Base-by-base conservation (phyloP, 2,329 filamentous ascomycete genomes). In the Dactylellina sp. region DNA sequence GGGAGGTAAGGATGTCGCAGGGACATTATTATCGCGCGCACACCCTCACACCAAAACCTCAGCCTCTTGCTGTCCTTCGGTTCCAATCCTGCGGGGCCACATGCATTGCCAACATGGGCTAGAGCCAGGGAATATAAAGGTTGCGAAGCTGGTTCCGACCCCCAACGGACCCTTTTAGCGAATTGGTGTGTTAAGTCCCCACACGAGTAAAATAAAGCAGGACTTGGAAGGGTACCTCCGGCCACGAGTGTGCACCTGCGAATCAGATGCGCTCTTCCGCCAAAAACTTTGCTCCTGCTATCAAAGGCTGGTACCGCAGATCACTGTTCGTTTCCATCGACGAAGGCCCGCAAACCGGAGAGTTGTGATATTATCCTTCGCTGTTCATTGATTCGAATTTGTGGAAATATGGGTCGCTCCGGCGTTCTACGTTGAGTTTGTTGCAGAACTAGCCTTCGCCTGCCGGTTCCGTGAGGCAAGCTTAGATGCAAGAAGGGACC, bases 381-480 rank as follows among this genome's bases (percentile, higher is more conserved):
- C n/a, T 16, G 4, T 40, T 6, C 5, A 32, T 5, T 5, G 28
- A 32, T 5, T 4, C 5, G 28, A 32, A 32, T 32, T 5, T 32
- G 28, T 32, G 9, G 4, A 9, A 32, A 32, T 32, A 32, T 32
- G 28, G 28, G n/a, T 40, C 11, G 37, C 37, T 40, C 37, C 37
- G 37, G n/a, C 11, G 37, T 40, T 40, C n/a, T 40, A 12, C 37
- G 37, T 40, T 40, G 37, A 40, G 37, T 40, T 40, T 40, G 37
- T 40, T 40, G 37, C 37, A 40, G 37, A 40, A 14, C n/a, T 40
- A 7, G 37, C n/a, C 37, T 40, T 16, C 14, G 9, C 37, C 37
- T 40, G 28, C 28, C 28, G 28, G 28, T 9, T 32, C n/a, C n/a
- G n/a, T n/a, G n/a, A n/a, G n/a, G n/a, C n/a, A n/a, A n/a, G n/a